These are phyloP conservation scores for Plasmodium reichenowi DNA, from an alignment of 169 alveolate species.

Conservation along the genomic window DNA sequence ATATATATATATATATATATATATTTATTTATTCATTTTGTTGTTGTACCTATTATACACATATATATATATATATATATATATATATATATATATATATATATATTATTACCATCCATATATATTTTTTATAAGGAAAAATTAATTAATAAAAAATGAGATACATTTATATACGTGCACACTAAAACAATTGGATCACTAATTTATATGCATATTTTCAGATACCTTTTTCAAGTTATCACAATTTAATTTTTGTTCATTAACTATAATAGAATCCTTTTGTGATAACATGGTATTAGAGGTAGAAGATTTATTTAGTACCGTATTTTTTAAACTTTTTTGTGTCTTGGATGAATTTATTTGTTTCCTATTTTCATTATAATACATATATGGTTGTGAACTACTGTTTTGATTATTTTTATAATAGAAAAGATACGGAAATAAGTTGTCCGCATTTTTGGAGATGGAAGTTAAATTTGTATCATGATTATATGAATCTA, in stretches of 20 bases:
- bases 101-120: neutral
- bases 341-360: neutral
- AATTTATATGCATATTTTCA: slow-evolving; percentile 3
- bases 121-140: neutral
- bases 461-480: neutral
- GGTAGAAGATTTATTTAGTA: neutral
- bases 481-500: neutral
- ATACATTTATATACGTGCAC: neutral
- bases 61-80: neutral
- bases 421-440: slow-evolving; percentile 21
- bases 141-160: neutral
- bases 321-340: neutral
- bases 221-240: neutral
- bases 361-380: neutral
- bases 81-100: neutral
- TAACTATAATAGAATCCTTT: neutral
- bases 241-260: slow-evolving; percentile 1
- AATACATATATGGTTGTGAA: neutral
- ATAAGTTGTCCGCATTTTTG: slow-evolving; percentile 6
- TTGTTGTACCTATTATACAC: too few relatives aligned
- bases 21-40: neutral
- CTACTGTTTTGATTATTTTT: neutral
- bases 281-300: neutral
- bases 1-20: neutral
- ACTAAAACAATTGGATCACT: too few relatives aligned